These are phyloP conservation scores for Barbatosphaeria neglecta DNA, from an alignment of 495 filamentous ascomycete genomes.

Conservation along the genomic window DNA sequence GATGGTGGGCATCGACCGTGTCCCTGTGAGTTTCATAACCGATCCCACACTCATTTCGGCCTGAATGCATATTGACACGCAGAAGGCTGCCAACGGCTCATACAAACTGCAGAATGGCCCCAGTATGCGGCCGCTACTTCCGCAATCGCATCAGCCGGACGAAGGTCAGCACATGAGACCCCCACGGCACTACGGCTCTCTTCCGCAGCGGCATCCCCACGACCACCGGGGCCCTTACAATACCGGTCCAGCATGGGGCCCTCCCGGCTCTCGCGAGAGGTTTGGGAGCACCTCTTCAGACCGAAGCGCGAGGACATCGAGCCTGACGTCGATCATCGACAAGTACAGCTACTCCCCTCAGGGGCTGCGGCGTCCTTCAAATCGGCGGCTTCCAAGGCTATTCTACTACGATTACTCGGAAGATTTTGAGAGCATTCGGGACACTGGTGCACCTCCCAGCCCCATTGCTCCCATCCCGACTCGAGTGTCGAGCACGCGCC, in stretches of 20 bases:
- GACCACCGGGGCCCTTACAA: not conserved
- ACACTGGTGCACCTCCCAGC: slow-evolving; percentile 7
- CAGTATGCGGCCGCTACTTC: slow-evolving; percentile 19
- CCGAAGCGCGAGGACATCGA: slow-evolving; percentile 18
- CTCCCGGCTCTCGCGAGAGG: not conserved
- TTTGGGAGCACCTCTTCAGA: slow-evolving; percentile 7
- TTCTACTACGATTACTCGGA: slow-evolving; percentile 44
- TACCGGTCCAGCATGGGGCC: not conserved
- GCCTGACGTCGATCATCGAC: slow-evolving; percentile 28
- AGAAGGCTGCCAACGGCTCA: slow-evolving; percentile 31
- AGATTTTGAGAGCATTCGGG: slow-evolving; percentile 25
- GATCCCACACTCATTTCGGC: not conserved
- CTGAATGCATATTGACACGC: slow-evolving; percentile 3
- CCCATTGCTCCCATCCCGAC: slow-evolving; percentile 24
- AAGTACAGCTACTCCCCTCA: slow-evolving; percentile 23
- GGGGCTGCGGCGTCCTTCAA: not conserved
- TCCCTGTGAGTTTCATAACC: slow-evolving; percentile 20
- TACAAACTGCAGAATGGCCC: slow-evolving; percentile 28
- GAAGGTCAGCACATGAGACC: slow-evolving; percentile 22
- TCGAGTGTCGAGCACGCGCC: slow-evolving; percentile 14
- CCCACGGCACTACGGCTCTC: slow-evolving; percentile 13
- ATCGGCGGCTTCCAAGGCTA: not conserved
- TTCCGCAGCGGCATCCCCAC: slow-evolving; percentile 6
- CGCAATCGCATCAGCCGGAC: slow-evolving; percentile 18
- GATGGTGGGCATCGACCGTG: slow-evolving; percentile 37